These are phyloP conservation scores for Centella asiatica DNA, from an alignment of 129 eudicot species.

Conservation along the genomic window DNA sequence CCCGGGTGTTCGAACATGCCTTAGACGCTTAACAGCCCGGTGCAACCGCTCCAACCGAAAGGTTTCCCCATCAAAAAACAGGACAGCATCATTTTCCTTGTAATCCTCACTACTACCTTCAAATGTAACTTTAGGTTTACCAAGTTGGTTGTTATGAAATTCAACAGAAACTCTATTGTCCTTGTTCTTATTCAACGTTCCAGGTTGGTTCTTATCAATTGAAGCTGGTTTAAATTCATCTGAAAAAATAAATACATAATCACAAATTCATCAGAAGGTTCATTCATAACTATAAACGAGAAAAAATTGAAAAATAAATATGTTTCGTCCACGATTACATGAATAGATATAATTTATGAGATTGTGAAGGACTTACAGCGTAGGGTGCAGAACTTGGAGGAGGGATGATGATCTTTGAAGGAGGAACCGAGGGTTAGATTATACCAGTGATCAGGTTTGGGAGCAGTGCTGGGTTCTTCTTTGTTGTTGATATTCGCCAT, in stretches of 20 bases:
- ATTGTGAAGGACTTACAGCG: slow-evolving; percentile 51
- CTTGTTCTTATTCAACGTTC: slow-evolving; percentile 63
- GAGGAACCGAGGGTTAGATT: slow-evolving; percentile 86
- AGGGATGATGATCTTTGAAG: slow-evolving; percentile 68
- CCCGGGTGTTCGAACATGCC: slow-evolving; percentile 71
- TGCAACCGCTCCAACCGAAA: slow-evolving; percentile 86
- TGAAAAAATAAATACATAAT: slow-evolving; percentile 14
- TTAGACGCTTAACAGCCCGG: slow-evolving; percentile 78
- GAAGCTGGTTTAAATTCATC: slow-evolving; percentile 98
- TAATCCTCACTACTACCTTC: slow-evolving; percentile 85
- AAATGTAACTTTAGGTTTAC: slow-evolving; percentile 73
- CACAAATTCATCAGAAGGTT: not conserved
- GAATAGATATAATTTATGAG: no score
- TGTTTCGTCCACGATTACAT: no score
- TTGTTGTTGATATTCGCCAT: slow-evolving; percentile 53
- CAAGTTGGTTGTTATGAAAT: slow-evolving; percentile 73
- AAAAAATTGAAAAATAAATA: no score
- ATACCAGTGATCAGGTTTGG: slow-evolving; percentile 89
- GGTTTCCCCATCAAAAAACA: slow-evolving; percentile 81
- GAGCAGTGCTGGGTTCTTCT: slow-evolving; percentile 73
- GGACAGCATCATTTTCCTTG: slow-evolving; percentile 93
- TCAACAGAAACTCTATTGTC: slow-evolving; percentile 84
- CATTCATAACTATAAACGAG: no score
- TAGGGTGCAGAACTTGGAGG: slow-evolving; percentile 92
- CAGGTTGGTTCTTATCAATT: slow-evolving; percentile 79